Base-by-base conservation (phyloP, 2,329 filamentous ascomycete species). In the Aspergillus amoenus region DNA sequence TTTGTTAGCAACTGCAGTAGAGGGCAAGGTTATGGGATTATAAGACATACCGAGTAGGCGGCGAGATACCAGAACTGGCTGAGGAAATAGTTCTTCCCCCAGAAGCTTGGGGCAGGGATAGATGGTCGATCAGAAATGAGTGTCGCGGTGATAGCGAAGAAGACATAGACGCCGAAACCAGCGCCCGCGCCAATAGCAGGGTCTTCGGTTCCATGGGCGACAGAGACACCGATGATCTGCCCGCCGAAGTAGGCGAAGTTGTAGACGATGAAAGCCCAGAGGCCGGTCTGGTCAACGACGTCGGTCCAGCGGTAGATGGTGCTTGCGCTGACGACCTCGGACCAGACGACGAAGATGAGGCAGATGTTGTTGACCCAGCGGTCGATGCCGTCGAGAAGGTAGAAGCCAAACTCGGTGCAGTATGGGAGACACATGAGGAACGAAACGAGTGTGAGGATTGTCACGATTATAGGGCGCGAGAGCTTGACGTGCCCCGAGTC, bases 341-440 rank as follows among this genome's bases (percentile, higher is more conserved):
- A 75, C 73, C 80, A 84, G 9, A 84, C 82, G 13, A 84, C 81
- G 59, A 84, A 85, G 15, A 85, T 82, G 3, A 85, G 69, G 3
- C 78, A 79, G 1, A 85, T 75, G 61, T 84, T 81, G 65, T 83
- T 85, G 58, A 82, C 76, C 82, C 82, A 85, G 2, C 77, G 70
- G 53, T 85, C 83, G 13, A 85, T 76, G 1, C 81, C 82, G 24
- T 80, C 77, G 2, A 85, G 74, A 0, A 84, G 75, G 56, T 82
- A 80, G 65, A 81, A 84, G 4, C 83, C 83, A 39, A 85, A 84
- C 54, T 84, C 76, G 0, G 82, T 84, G 67, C 82, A 84, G 65
- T 84, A 85, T 0, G 81, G 81, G 9, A 85, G 66, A 27, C 79
- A 84, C 63, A 84, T 70, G 13, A 84, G 73, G 62, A 84, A 83